Evolutionary conservation across 2,329 filamentous ascomycete genomes (phyloP), one percentile per base, ranked within the genome.

Genomic region (Ascochyta lentis): DNA sequence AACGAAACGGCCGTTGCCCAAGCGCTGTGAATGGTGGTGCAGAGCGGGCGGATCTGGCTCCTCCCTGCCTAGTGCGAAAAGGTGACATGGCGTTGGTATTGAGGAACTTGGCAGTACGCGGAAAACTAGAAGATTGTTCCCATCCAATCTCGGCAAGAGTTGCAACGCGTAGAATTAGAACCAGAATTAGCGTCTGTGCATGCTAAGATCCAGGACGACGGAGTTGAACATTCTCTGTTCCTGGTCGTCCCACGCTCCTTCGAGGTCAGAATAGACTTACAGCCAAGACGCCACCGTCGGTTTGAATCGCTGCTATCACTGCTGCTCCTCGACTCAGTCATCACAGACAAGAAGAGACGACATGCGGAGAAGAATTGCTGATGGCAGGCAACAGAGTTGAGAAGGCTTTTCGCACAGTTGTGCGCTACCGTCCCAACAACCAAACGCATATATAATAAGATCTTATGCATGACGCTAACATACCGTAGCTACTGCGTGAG

Each of bases 1-100:
- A 33, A 33, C 49, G 49, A 48, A 49, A 39, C 51, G 51, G 44
- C 44, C 35, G 34, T 24, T 39, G 26, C 48, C 54, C 54, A 52
- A 38, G 38, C 54, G 39, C 34, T 41, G 19, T 55, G 52, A 55
- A 50, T 55, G 52, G 52, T 45, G 46, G 47, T 34, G 29, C 46
- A 37, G 19, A 37, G 38, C 34, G 49, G 39, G 44, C 51, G 26
- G 35, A 27, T 50, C 43, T 42, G 34, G 16, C 38, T 41, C 27
- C 37, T 46, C 35, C 39, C 27, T 38, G 39, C 31, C 44, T 56
- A 56, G 54, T 31, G 54, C 43, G 19, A 35, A 27, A 29, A 40
- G 34, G 34, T 41, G 43, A 49, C 43, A 49, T 57, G 27, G 19
- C 19, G 38, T 45, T 35, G 39, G 38, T 31, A 52, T 43, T 34